phyloP scores from a whole-genome alignment of 2,329 filamentous ascomycete species.

The Blastomyces emzantsi region DNA sequence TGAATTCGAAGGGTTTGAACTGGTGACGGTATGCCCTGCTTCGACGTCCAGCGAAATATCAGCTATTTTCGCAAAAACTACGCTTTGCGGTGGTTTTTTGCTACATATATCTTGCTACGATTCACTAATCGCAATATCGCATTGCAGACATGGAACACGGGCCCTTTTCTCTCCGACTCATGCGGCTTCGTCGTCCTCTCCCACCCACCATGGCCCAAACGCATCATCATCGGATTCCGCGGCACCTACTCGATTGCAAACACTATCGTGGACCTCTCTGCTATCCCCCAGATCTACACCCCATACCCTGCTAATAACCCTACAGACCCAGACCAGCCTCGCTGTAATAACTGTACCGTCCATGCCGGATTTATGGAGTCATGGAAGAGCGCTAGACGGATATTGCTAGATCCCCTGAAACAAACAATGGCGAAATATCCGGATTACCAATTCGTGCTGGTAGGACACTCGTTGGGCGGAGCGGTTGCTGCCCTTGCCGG shows the following conservation, averaged over 20 bases:
- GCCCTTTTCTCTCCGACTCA: conserved; percentile 74
- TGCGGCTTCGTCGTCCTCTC: conserved; percentile 93
- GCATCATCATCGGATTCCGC: conserved; percentile 80
- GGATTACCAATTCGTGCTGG: conserved; percentile 62
- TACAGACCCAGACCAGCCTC: conserved; percentile 25
- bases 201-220: conserved; percentile 49
- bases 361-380: conserved; percentile 82
- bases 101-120: background rate
- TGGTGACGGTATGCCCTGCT: conserved; percentile 48
- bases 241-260: conserved; percentile 93
- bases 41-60: background rate
- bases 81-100: background rate
- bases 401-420: conserved; percentile 60
- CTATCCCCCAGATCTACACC: conserved; percentile 79
- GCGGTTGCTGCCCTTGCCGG: conserved; percentile 82
- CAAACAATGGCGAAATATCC: conserved; percentile 54
- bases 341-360: conserved; percentile 80
- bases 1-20: conserved; percentile 70
- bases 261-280: conserved; percentile 81
- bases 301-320: conserved; percentile 58
- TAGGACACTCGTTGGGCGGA: conserved; percentile 88
- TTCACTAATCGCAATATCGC: conserved; percentile 7
- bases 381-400: conserved; percentile 65
- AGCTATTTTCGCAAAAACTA: conserved; percentile 1
- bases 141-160: conserved; percentile 73